phyloP scores from a whole-genome alignment of 192 early-diverging fungal genomes.

The Entomortierella lignicola region DNA sequence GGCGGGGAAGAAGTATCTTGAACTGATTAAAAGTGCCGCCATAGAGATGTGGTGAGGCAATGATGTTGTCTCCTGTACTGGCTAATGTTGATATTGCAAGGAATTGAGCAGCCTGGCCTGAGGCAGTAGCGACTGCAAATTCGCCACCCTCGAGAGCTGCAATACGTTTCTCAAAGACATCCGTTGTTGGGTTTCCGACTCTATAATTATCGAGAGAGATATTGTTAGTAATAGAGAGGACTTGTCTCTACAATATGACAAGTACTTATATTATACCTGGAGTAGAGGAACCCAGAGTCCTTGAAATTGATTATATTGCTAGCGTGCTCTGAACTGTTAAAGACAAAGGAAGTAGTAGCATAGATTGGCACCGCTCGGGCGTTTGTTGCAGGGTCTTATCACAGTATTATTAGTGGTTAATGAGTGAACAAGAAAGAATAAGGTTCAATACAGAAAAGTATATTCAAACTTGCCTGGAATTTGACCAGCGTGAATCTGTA shows the following conservation, averaged over 20 bases:
- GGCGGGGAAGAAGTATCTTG: slow-evolving; percentile 83
- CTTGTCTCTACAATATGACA: not conserved
- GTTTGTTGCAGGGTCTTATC: slow-evolving; percentile 73
- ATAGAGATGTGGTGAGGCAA: slow-evolving; percentile 80
- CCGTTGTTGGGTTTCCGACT: slow-evolving; percentile 82
- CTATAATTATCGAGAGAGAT: not conserved
- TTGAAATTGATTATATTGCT: slow-evolving; percentile 83
- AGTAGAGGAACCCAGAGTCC: slow-evolving; percentile 86
- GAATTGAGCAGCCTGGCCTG: slow-evolving; percentile 89
- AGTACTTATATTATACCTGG: slow-evolving; percentile 60
- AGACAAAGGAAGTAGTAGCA: slow-evolving; percentile 86
- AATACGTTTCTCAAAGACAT: slow-evolving; percentile 92
- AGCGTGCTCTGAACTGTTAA: slow-evolving; percentile 83
- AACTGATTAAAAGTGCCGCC: slow-evolving; percentile 87
- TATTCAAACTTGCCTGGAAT: slow-evolving; percentile 20
- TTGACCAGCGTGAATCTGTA: slow-evolving; percentile 93
- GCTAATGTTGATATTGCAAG: slow-evolving; percentile 83
- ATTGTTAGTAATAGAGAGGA: not conserved
- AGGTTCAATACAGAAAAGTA: not conserved
- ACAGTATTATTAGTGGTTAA: not conserved
- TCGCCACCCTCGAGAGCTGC: slow-evolving; percentile 91
- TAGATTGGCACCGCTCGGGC: slow-evolving; percentile 93
- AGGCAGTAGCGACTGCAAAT: slow-evolving; percentile 69
- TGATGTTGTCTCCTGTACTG: slow-evolving; percentile 88
- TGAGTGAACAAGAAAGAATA: not conserved